Evolutionary conservation across 495 filamentous ascomycete genomes (phyloP), one percentile per base, ranked within the genome.

Genomic region (Trichodelitschia bisporula): DNA sequence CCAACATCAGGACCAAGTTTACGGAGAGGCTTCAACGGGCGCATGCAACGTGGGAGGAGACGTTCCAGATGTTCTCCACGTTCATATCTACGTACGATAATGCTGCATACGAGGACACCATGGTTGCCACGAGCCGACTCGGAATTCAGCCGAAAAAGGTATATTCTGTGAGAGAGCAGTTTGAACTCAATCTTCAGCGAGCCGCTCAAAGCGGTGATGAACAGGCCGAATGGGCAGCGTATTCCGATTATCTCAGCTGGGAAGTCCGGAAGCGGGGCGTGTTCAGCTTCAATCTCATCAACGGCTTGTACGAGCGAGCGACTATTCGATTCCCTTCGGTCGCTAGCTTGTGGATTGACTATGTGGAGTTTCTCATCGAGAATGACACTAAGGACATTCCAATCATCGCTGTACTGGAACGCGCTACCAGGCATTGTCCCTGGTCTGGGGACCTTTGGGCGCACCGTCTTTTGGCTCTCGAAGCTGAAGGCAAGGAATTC

Each of bases 371-470:
- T 40, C 51, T 90, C 13, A 55, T 64, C 26, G 53, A 56, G 51
- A 61, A 39, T 39, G 49, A 49, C 56, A 54, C 15, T 49, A 12
- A 23, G 14, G 27, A 18, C 9, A 31, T 38, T 1, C 19, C 36
- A 12, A 25, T 48, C 2, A 24, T 51, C 5, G 62, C 54, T 16
- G 53, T 76, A 3, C 47, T 79, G 1, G 69, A 82, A 39, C 62
- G 78, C 30, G 79, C 77, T 11, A 83, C 77, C 2, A 62, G 70
- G 11, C 82, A 92, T 48, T 83, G 82, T 35, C 84, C 86, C 2
- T 90, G 79, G 76, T 89, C 77, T 11, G 83, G 86, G 14, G 60
- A 66, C 14, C 57, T 95, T 6, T 97, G 86, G 86, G 73, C 83
- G 3, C 69, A 80, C 37, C 79, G 80, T 36, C 67, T 97, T 12